These are phyloP conservation scores for Apiotrichum siamense DNA, from an alignment of 1,284 basidiomycete species.

Conservation along the genomic window DNA sequence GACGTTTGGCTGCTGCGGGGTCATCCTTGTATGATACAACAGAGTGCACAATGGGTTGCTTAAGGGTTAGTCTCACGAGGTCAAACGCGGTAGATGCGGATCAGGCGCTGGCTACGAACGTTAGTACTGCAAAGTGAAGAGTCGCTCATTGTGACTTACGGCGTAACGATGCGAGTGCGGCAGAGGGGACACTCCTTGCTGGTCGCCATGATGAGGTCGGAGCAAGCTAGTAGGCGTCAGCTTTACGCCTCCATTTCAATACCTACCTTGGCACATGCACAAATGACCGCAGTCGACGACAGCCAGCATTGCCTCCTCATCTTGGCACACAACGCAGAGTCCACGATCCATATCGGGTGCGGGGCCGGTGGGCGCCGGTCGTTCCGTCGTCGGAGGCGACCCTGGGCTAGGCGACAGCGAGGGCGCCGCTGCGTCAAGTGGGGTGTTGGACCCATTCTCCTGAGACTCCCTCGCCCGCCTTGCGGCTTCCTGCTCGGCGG, in stretches of 20 bases:
- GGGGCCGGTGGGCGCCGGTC: slow-evolving; percentile 31
- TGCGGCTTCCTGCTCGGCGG: slow-evolving; percentile 1
- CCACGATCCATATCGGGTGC: slow-evolving; percentile 58
- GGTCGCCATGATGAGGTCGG: slow-evolving; percentile 71
- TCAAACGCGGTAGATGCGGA: slow-evolving; percentile 59
- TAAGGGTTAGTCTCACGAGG: too few relatives aligned
- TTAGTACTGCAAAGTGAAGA: background rate
- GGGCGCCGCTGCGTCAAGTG: background rate
- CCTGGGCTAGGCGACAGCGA: slow-evolving; percentile 5
- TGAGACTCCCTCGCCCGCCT: too few relatives aligned
- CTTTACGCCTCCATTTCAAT: background rate
- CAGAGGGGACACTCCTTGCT: slow-evolving; percentile 78
- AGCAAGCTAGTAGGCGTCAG: slow-evolving; percentile 52
- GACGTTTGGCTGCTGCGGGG: too few relatives aligned
- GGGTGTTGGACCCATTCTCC: too few relatives aligned
- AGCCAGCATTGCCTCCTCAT: slow-evolving; percentile 82
- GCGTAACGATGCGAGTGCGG: slow-evolving; percentile 66
- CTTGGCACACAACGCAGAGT: slow-evolving; percentile 80
- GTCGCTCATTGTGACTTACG: slow-evolving; percentile 16
- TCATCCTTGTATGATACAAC: too few relatives aligned
- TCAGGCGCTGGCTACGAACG: slow-evolving; percentile 54
- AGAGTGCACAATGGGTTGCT: too few relatives aligned
- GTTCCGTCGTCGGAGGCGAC: background rate
- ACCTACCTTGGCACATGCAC: slow-evolving; percentile 61
- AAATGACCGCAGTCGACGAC: slow-evolving; percentile 89